Conservation (phyloP, 2,329 filamentous ascomycete species). For the Colletotrichum sp. region DNA sequence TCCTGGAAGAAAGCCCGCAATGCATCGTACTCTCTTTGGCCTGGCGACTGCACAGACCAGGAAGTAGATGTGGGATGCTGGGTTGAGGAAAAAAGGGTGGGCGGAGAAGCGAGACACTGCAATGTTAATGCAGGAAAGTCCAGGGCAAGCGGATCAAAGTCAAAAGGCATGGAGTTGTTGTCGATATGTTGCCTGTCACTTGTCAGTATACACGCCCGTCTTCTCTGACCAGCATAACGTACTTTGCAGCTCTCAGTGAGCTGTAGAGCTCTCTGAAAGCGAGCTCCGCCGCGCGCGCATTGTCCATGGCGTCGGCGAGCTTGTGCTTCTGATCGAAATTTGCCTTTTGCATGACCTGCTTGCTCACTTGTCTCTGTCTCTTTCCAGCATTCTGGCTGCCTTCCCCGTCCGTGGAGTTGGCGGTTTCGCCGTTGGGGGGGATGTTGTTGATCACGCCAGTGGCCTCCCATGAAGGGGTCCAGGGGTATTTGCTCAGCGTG, state of each 20-base stretch:
- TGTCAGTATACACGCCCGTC: not conserved
- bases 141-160: conserved; percentile 85
- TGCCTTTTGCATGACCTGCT: conserved; percentile 60
- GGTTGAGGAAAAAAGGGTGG: conserved; percentile 81
- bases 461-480: conserved; percentile 73
- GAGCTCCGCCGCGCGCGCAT: conserved; percentile 82
- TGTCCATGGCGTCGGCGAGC: conserved; percentile 75
- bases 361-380: conserved; percentile 50
- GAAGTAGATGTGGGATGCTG: conserved; percentile 80
- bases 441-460: conserved; percentile 82
- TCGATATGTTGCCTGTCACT: conserved; percentile 57
- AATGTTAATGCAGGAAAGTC: conserved; percentile 87
- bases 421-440: conserved; percentile 40
- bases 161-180: conserved; percentile 64
- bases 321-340: conserved; percentile 70
- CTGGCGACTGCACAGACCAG: conserved; percentile 82
- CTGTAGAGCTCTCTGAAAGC: conserved; percentile 83
- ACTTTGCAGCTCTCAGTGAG: conserved; percentile 85
- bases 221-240: conserved; percentile 35
- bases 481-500: conserved; percentile 59
- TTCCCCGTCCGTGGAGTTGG: conserved; percentile 26
- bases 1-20: conserved; percentile 71
- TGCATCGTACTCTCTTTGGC: conserved; percentile 74
- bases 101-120: conserved; percentile 79
- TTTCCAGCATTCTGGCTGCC: conserved; percentile 37